Evolutionary conservation across 2,329 filamentous ascomycete species (phyloP).

Genomic region (Cladophialophora bantiana): DNA sequence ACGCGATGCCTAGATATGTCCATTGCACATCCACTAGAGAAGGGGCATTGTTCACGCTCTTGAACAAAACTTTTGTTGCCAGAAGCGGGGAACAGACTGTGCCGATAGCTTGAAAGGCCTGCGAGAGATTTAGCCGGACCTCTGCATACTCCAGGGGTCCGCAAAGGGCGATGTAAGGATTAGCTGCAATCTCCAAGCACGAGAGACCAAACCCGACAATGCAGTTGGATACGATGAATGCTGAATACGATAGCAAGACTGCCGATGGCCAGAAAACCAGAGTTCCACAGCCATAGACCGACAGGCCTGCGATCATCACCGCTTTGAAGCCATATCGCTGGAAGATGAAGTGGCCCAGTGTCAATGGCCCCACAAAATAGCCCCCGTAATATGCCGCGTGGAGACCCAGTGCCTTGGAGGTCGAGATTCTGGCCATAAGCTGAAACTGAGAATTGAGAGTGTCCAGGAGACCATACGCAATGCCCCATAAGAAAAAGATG

Average conservation of each 20-base stretch:
- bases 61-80: conserved; percentile 66
- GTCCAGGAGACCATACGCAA: conserved; percentile 86
- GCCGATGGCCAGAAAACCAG: conserved; percentile 71
- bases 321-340: conserved; percentile 68
- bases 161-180: conserved; percentile 68
- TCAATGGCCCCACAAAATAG: conserved; percentile 63
- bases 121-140: conserved; percentile 65
- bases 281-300: conserved; percentile 68
- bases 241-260: conserved; percentile 66
- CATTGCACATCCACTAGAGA: conserved; percentile 68
- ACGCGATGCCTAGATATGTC: conserved; percentile 68
- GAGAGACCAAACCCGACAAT: conserved; percentile 67
- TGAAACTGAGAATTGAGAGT: conserved; percentile 74
- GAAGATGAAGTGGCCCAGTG: conserved; percentile 62
- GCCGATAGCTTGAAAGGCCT: conserved; percentile 67
- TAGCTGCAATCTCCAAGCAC: conserved; percentile 66
- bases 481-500: conserved; percentile 87
- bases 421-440: conserved; percentile 56
- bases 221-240: conserved; percentile 68
- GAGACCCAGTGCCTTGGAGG: conserved; percentile 58
- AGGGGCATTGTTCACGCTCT: conserved; percentile 54
- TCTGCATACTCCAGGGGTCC: conserved; percentile 67
- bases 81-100: conserved; percentile 66
- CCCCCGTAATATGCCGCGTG: conserved; percentile 68
- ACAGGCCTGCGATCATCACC: conserved; percentile 66